Evolutionary conservation across 352 stramenopile genomes (phyloP), one percentile per base, ranked within the genome.

Genomic region (Aphanomyces invadans): DNA sequence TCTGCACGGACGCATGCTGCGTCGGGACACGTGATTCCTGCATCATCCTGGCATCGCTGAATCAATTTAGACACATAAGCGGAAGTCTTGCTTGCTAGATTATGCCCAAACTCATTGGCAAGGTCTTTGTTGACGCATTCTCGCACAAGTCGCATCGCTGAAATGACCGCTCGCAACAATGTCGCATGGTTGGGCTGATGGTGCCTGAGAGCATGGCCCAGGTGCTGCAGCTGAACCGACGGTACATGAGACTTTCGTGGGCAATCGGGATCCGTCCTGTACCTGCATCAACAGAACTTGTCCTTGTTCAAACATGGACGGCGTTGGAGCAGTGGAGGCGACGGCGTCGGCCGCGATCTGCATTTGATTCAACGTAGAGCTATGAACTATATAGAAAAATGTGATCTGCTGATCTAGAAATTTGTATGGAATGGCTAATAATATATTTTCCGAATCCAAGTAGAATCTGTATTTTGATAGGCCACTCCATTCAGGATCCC

Each of bases 91-190:
- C 5, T 29, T 29, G 29, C 29, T 26, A 60, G 15, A 4, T 4
- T 28, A 21, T 32, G 3, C 19, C 39, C 45, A 23, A 67, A 42
- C 26, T 39, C 42, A 33, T 33, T n/a, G 17, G 7, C 31, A 12
- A 67, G 23, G 28, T 67, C 45, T 11, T n/a, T 33, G 32, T 67
- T 46, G 46, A 67, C 46, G n/a, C 42, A 46, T 17, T 49, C 45
- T 19, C 60, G 60, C 11, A 67, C 49, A n/a, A 59, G 19, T 36
- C 36, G 60, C 42, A 67, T 67, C 32, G 38, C 23, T 10, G 21
- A 12, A 3, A 67, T 42, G 10, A 52, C 19, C 26, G 26, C 48
- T 4, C 45, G 60, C 38, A 59, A 44, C 32, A 67, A 51, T 10
- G 60, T 4, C 26, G 4, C 33, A n/a, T 57, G 11, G 2, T 67